Percentiles rank a stretch among this genome's conserved stretches.
These are phyloP conservation scores for Fragilaria crotonensis DNA, from an alignment of 108 stramenopile species.

Conservation along the genomic window DNA sequence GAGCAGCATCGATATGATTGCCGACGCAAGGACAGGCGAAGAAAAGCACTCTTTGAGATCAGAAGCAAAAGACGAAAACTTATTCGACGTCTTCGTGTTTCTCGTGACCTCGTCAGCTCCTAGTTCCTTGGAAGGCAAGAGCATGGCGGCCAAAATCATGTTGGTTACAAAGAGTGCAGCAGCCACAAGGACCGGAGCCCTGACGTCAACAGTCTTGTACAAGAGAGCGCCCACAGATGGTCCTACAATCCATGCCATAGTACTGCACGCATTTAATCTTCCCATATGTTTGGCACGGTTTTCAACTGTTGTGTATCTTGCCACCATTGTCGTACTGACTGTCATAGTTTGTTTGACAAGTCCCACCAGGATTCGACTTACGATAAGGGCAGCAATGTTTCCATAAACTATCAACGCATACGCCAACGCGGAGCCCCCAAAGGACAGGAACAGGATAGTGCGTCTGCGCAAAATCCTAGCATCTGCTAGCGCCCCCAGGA, in stretches of 20 bases:
- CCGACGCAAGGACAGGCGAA: conserved; percentile 39
- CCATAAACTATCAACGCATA: conserved; percentile 72
- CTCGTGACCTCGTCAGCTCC: neutral
- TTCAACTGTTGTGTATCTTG: conserved; percentile 38
- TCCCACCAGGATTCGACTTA: conserved; percentile 79
- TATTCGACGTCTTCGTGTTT: neutral
- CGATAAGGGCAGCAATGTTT: conserved; percentile 46
- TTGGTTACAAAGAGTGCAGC: conserved; percentile 50
- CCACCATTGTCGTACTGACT: conserved; percentile 78
- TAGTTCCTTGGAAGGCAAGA: conserved; percentile 32
- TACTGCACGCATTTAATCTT: conserved; percentile 44
- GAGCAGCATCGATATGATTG: conserved; percentile 40
- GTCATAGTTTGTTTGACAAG: conserved; percentile 94
- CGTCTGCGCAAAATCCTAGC: conserved; percentile 43
- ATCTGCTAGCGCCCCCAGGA: conserved; percentile 75
- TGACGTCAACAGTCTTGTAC: conserved; percentile 50
- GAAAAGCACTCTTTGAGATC: conserved; percentile 51
- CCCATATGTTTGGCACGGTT: conserved; percentile 54
- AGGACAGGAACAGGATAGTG: conserved; percentile 66
- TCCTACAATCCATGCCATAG: conserved; percentile 68
- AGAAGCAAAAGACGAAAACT: conserved; percentile 24
- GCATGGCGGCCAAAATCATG: conserved; percentile 36
- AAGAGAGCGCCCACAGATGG: conserved; percentile 67
- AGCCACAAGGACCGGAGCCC: conserved; percentile 47
- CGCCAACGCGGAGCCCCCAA: conserved; percentile 77